Evolutionary conservation across 2,329 filamentous ascomycete species (phyloP).

Genomic region (Didymella sp.): DNA sequence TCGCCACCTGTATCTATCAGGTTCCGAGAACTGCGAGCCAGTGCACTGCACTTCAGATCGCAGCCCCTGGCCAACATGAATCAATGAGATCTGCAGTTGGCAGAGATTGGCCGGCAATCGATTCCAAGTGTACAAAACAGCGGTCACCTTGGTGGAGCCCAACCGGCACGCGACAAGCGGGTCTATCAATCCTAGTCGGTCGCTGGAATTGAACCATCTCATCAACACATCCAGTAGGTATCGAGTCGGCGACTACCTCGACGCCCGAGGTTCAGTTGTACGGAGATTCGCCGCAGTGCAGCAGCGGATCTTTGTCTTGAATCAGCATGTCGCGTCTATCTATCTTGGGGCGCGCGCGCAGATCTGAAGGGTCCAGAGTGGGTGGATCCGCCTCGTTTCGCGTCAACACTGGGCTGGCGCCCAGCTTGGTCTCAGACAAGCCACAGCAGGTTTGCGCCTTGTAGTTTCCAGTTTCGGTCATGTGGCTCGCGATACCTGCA

Average conservation of each 20-base stretch:
- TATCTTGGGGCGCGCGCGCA: background rate
- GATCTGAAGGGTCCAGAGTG: constrained; percentile 16
- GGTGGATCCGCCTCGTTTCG: constrained; percentile 11
- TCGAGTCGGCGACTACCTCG: constrained; percentile 1
- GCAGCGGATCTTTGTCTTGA: background rate
- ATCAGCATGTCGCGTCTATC: background rate
- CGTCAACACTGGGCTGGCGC: constrained; percentile 7
- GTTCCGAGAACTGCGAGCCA: constrained; percentile 16
- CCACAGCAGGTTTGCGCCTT: constrained; percentile 16
- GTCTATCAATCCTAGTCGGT: background rate
- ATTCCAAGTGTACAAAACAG: constrained; percentile 8
- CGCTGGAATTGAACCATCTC: constrained; percentile 2
- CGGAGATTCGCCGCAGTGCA: background rate
- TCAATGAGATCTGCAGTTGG: constrained; percentile 9
- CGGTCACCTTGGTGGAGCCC: constrained; percentile 16
- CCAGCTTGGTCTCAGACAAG: constrained; percentile 17
- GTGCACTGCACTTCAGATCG: constrained; percentile 13
- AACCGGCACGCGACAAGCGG: constrained; percentile 16
- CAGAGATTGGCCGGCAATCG: constrained; percentile 3
- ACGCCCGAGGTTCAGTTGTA: background rate
- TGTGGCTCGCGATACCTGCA: constrained; percentile 6
- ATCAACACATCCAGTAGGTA: constrained; percentile 5
- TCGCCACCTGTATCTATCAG: background rate
- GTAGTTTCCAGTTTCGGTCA: background rate
- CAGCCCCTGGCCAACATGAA: constrained; percentile 5